phyloP scores from a whole-genome alignment of 164 flowering plant genomes.

The Kingdonia uniflora region DNA sequence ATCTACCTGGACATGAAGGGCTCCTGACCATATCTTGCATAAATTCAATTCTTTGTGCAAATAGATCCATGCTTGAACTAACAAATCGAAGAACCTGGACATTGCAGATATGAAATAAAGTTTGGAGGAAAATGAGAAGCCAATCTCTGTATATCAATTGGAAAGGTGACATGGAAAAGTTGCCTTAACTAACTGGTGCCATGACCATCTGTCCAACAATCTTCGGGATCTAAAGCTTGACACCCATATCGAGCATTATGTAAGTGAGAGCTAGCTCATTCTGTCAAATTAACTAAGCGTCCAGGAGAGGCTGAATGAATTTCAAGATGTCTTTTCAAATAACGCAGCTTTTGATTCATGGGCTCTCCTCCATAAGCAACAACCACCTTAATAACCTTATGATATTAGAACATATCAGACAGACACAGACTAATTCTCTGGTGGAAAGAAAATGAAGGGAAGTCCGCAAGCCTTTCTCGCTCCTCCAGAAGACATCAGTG shows the following conservation, averaged over 20 bases:
- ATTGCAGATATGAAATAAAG: too few relatives aligned
- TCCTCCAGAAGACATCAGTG: too few relatives aligned
- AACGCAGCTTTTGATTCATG: conserved; percentile 36
- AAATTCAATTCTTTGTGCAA: conserved; percentile 67
- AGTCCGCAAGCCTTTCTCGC: too few relatives aligned
- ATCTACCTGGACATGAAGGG: conserved; percentile 59
- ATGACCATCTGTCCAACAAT: conserved; percentile 52
- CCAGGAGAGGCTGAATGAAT: conserved; percentile 71
- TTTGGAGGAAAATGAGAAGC: conserved; percentile 66
- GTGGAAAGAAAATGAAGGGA: too few relatives aligned
- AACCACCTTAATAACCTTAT: conserved; percentile 46
- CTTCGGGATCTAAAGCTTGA: conserved; percentile 52
- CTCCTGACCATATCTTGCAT: conserved; percentile 61
- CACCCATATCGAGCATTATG: conserved; percentile 63
- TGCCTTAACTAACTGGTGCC: conserved; percentile 47
- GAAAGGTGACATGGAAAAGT: conserved; percentile 64
- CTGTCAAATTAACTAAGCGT: conserved; percentile 50
- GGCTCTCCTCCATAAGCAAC: conserved; percentile 67
- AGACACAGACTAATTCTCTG: too few relatives aligned
- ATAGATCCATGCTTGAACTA: conserved; percentile 74
- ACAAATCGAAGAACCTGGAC: conserved; percentile 74
- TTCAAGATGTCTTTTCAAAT: conserved; percentile 47
- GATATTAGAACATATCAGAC: conserved; percentile 44
- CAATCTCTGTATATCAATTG: conserved; percentile 55
- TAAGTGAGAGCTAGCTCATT: conserved; percentile 49